A percentile compares a stretch with the other conserved stretches of the same genome.
Evolutionary conservation across 2,329 filamentous ascomycete genomes (phyloP).

Genomic region (Dendryphion nanum): DNA sequence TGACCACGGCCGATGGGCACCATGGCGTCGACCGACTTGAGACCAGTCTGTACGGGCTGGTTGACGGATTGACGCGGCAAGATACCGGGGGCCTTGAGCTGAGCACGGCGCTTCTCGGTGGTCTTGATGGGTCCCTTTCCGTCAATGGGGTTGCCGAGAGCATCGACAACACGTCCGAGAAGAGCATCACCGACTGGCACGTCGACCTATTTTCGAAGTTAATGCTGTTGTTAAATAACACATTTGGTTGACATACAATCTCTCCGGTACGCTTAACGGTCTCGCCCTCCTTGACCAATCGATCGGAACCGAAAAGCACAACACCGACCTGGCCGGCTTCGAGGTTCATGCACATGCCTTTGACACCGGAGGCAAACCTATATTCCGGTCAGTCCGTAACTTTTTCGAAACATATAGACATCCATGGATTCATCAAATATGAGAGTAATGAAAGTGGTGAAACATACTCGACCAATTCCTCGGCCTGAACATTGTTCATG

Average conservation of each 20-base stretch:
- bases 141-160: constrained; percentile 98
- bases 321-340: constrained; percentile 99
- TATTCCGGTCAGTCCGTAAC: constrained; percentile 27
- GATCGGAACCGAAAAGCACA: constrained; percentile 99
- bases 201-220: constrained; percentile 67
- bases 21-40: constrained; percentile 99
- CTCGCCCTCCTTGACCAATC: constrained; percentile 99
- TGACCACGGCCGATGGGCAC: constrained; percentile 99
- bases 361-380: constrained; percentile 98
- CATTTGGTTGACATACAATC: constrained; percentile 69
- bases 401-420: neutral
- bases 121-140: constrained; percentile 97
- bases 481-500: constrained; percentile 99
- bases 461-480: constrained; percentile 99
- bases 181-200: constrained; percentile 90
- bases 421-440: no score
- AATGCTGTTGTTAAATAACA: constrained; percentile 9
- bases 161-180: constrained; percentile 97
- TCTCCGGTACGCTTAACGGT: constrained; percentile 99
- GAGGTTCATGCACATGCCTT: constrained; percentile 99
- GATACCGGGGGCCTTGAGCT: constrained; percentile 99
- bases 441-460: constrained; percentile 9
- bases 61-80: constrained; percentile 95
- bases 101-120: constrained; percentile 89
- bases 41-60: constrained; percentile 98